A percentile compares a stretch with the other conserved stretches of the same genome.
Conservation (phyloP, 2,329 filamentous ascomycete genomes). For the Diaporthe eres region DNA sequence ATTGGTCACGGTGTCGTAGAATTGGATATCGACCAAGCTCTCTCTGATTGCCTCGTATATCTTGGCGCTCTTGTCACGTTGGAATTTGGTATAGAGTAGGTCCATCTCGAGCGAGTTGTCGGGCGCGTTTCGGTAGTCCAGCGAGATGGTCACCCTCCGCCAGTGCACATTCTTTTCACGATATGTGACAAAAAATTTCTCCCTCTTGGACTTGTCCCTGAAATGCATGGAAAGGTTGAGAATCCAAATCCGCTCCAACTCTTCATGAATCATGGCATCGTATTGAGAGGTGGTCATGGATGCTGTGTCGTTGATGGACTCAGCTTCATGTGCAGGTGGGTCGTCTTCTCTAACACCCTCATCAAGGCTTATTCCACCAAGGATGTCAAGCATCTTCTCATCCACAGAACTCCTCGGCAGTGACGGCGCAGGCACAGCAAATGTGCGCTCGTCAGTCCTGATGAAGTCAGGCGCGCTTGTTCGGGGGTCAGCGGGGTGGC, state of each 20-base stretch:
- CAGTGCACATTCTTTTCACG: constrained; percentile 84
- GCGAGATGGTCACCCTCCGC: constrained; percentile 91
- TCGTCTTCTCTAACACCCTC: constrained; percentile 44
- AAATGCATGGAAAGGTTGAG: constrained; percentile 99
- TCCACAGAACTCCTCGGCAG: constrained; percentile 52
- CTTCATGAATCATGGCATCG: constrained; percentile 78
- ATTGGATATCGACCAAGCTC: constrained; percentile 92
- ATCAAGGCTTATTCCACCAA: constrained; percentile 41
- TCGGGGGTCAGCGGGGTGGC: constrained; percentile 57
- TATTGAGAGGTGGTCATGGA: constrained; percentile 69
- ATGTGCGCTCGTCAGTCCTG: constrained; percentile 48
- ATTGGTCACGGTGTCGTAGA: constrained; percentile 96
- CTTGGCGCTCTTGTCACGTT: constrained; percentile 91
- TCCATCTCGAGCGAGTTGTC: constrained; percentile 89
- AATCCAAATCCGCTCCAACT: constrained; percentile 93
- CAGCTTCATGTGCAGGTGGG: constrained; percentile 48
- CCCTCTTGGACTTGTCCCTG: constrained; percentile 89
- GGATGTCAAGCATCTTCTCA: constrained; percentile 50
- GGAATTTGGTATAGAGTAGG: constrained; percentile 81
- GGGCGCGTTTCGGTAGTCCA: constrained; percentile 89
- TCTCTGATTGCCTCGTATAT: constrained; percentile 97
- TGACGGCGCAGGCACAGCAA: constrained; percentile 45
- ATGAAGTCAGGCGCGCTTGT: constrained; percentile 65
- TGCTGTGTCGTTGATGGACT: constrained; percentile 57
- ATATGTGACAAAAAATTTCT: constrained; percentile 98